A percentile compares a stretch with the other conserved stretches of the same genome.
Evolutionary conservation across 2,329 filamentous ascomycete species (phyloP).

Genomic region (Blumeria hordei): DNA sequence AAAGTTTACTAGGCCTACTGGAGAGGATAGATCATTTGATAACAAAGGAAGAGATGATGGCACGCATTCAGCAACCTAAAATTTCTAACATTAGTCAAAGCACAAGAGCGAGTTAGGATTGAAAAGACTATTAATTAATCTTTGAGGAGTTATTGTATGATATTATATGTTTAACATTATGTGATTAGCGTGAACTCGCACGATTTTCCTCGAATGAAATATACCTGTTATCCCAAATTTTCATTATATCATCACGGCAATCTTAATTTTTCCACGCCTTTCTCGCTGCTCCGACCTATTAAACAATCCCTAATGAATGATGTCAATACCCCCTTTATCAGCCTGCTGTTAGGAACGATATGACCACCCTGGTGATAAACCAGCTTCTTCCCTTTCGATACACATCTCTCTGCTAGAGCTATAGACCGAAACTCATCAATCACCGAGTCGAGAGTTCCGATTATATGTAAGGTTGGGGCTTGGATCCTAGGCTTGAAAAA

Average conservation of each 20-base stretch:
- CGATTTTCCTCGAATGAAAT: no score
- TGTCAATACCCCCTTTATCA: constrained; percentile 54
- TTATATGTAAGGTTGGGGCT: constrained; percentile 59
- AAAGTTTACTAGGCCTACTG: constrained; percentile 61
- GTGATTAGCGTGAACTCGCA: no score
- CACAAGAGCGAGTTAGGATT: constrained; percentile 15
- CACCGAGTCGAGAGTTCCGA: constrained; percentile 68
- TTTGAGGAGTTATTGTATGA: no score
- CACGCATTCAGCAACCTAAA: constrained; percentile 53
- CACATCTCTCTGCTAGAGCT: constrained; percentile 41
- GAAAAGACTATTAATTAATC: no score
- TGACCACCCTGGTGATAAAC: constrained; percentile 67
- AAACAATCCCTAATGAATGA: constrained; percentile 36
- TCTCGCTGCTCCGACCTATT: not conserved
- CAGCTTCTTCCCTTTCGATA: constrained; percentile 19
- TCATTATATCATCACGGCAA: no score
- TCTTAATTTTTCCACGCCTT: no score
- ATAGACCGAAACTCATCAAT: constrained; percentile 55
- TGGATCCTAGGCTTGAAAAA: constrained; percentile 52
- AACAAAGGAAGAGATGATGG: constrained; percentile 99
- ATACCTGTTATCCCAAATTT: no score
- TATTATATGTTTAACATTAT: no score
- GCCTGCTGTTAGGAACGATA: constrained; percentile 63
- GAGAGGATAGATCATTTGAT: constrained; percentile 94
- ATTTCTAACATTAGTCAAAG: constrained; percentile 15